Evolutionary conservation across 768 basidiomycete species (phyloP), one percentile per base, ranked within the genome.

Genomic region (Tremella mesenterica): DNA sequence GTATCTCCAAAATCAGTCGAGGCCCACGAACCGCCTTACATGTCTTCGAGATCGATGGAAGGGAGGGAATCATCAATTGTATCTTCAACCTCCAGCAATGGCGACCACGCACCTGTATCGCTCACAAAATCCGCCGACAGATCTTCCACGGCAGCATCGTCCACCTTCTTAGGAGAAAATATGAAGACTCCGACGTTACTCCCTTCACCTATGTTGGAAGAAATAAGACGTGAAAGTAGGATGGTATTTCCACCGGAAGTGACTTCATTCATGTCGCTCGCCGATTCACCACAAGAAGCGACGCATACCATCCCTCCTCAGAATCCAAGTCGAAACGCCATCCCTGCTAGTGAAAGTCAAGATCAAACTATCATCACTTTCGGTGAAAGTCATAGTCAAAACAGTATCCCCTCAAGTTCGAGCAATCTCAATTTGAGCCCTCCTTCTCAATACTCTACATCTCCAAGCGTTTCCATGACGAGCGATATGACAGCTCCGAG

Each of bases 171-270:
- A n/a, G n/a, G n/a, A n/a, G n/a, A n/a, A n/a, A n/a, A 41, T 14
- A 44, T 44, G 27, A 44, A n/a, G 29, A 13, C 47, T 10, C 18
- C 14, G 10, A 21, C 25, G n/a, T 50, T 68, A 3, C 48, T 68
- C 7, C 66, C 66, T 16, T 68, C 66, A 0, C 59, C 66, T 4
- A 64, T 68, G 59, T 45, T 55, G 3, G 61, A 59, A 18, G 60
- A 63, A 46, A 21, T 49, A 13, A 54, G 58, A 4, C 48, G 59
- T 18, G 63, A 68, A 44, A 63, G 60, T 49, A 50, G 60, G 45
- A 68, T 68, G 59, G 46, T 52, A 4, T 68, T 65, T 30, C 60
- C 64, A 4, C 61, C 67, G 9, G 67, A 69, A 56, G 60, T 65
- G 6, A 41, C 56, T 12, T 58, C 60, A 4, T 69, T 56, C 50